Base-by-base conservation (phyloP, 257 asterid genomes). In the Verbascum thapsus region DNA sequence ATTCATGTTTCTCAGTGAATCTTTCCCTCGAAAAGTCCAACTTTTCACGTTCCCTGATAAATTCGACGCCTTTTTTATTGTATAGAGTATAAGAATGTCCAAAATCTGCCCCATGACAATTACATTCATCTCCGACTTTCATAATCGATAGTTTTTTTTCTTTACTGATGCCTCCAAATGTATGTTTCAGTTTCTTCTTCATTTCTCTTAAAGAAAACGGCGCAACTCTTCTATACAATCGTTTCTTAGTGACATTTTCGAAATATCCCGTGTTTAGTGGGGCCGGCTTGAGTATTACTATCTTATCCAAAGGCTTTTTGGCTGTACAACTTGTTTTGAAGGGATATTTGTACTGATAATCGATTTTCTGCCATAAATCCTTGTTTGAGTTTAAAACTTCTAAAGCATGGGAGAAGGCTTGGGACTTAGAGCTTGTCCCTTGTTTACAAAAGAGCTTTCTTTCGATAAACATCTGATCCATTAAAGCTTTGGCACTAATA, bases 201-300 rank as follows among this genome's bases (percentile, higher is more conserved):
- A 84, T 88, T 26, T 76, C 83, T 65, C 71, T 68, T 41, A 88
- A 78, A 50, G 85, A 85, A 76, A 83, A 84, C 19, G 69, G 64
- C 19, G 69, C 38, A 6, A 68, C 32, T n/a, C n/a, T n/a, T n/a
- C n/a, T n/a, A n/a, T n/a, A n/a, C n/a, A n/a, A n/a, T n/a, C n/a
- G n/a, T n/a, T n/a, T n/a, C n/a, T n/a, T n/a, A n/a, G n/a, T 41
- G 38, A 77, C 65, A 13, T 71, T 61, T 61, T 66, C 76, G 3
- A 76, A 54, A 19, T 34, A 74, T 44, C 63, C 72, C 53, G 41
- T 61, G 30, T 66, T 68, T 44, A 44, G 57, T 0, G 77, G 68
- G 18, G 44, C 71, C 34, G 97, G 92, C 78, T 75, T 78, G 74
- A 85, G 55, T 57, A 81, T 75, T 6, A 85, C 92, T 60, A 85